Percentiles rank a stretch among this genome's conserved stretches.
phyloP scores from a whole-genome alignment of 2,329 filamentous ascomycete genomes.

The Alternaria panax region DNA sequence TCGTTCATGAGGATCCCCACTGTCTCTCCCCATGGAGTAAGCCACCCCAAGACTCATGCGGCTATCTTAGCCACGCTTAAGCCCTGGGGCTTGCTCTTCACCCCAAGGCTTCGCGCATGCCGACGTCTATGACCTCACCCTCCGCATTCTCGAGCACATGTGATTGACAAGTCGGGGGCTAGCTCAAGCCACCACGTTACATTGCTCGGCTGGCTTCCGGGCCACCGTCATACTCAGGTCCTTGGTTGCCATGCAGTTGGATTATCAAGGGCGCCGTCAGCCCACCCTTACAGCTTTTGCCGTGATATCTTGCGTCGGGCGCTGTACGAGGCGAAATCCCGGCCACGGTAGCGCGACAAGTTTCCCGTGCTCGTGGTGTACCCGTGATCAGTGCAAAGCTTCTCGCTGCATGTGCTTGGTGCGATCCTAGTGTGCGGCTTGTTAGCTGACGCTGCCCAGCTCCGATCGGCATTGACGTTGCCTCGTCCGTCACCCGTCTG shows the following conservation, averaged over 20 bases:
- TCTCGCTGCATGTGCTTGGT: constrained; percentile 4
- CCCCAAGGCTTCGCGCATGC: constrained; percentile 12
- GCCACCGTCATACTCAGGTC: neutral
- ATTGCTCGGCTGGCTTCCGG: constrained; percentile 7
- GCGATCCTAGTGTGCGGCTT: constrained; percentile 4
- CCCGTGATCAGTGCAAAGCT: constrained; percentile 3
- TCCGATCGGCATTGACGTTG: constrained; percentile 6
- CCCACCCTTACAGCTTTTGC: neutral
- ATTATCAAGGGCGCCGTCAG: neutral
- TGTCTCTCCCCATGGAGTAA: constrained; percentile 15
- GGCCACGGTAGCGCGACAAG: neutral
- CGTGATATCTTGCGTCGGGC: neutral
- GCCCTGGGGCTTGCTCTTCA: constrained; percentile 2
- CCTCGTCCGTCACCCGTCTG: constrained; percentile 11
- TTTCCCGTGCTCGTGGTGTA: neutral
- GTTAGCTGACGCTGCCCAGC: constrained; percentile 6
- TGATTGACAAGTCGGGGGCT: neutral
- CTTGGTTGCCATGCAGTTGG: neutral
- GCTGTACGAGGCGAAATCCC: neutral
- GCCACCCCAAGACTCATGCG: constrained; percentile 9
- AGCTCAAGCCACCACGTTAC: constrained; percentile 13
- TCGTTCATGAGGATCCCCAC: constrained; percentile 15
- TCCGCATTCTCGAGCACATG: neutral
- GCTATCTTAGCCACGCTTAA: constrained; percentile 14
- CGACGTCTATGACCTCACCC: constrained; percentile 15